These are phyloP conservation scores for Backusella macrospora DNA, from an alignment of 192 early-diverging fungal species.

Conservation along the genomic window DNA sequence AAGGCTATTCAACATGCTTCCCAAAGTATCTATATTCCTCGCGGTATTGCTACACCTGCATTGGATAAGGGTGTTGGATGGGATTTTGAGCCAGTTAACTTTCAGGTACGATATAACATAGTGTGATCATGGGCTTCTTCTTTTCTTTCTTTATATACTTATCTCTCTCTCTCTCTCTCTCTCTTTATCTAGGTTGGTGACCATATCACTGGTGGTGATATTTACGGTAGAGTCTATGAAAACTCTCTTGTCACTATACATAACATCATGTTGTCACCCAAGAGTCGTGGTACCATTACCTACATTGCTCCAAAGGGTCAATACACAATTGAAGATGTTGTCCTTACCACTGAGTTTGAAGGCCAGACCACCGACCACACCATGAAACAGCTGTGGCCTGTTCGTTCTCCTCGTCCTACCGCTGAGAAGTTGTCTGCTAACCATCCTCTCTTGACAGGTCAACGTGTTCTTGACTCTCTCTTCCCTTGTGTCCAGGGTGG, in stretches of 20 bases:
- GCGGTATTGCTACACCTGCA: constrained; percentile 98
- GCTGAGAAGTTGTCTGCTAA: constrained; percentile 95
- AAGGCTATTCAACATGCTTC: constrained; percentile 88
- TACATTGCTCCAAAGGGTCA: constrained; percentile 91
- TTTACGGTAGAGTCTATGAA: constrained; percentile 93
- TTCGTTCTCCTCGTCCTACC: constrained; percentile 92
- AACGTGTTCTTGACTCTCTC: constrained; percentile 97
- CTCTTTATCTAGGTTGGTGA: constrained; percentile 75
- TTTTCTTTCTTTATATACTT: neutral
- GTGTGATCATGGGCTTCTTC: neutral
- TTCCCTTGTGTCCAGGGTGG: constrained; percentile 99
- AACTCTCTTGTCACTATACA: constrained; percentile 93
- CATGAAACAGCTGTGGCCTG: constrained; percentile 98
- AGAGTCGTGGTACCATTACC: constrained; percentile 91
- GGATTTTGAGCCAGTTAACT: constrained; percentile 95
- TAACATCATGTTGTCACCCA: constrained; percentile 94
- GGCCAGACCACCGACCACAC: constrained; percentile 91
- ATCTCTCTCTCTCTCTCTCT: neutral
- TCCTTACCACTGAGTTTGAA: constrained; percentile 97
- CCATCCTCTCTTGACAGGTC: constrained; percentile 95
- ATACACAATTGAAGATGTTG: constrained; percentile 89
- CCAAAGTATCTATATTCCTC: constrained; percentile 97
- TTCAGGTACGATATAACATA: constrained; percentile 60
- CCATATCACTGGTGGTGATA: constrained; percentile 98
- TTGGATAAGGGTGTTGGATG: constrained; percentile 88